Conservation (phyloP, 1,284 basidiomycete species). For the Volvariella surrecta region DNA sequence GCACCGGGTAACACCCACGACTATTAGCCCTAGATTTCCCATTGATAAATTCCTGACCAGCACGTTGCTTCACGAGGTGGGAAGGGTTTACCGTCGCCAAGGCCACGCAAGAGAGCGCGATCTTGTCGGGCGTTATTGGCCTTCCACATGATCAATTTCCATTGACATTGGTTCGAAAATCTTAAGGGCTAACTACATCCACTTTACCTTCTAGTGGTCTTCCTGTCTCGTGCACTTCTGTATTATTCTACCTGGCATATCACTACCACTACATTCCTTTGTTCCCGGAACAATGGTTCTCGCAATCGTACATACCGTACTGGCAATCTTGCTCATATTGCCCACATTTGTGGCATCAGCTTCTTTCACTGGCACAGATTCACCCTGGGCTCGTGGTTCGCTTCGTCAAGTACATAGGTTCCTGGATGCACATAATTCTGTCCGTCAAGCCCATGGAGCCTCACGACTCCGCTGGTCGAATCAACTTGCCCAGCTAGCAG, state of each 20-base stretch:
- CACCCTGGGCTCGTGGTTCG: neutral
- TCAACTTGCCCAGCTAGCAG: constrained; percentile 33
- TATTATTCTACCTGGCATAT: constrained; percentile 13
- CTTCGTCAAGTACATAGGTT: constrained; percentile 21
- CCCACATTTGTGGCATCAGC: constrained; percentile 1
- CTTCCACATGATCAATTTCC: too few relatives aligned
- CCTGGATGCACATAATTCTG: constrained; percentile 37
- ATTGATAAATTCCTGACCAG: too few relatives aligned
- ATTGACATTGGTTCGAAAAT: too few relatives aligned
- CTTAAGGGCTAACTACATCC: neutral
- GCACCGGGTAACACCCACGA: too few relatives aligned
- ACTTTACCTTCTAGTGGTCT: too few relatives aligned
- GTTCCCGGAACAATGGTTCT: neutral
- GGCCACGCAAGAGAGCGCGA: constrained; percentile 9
- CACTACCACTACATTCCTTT: constrained; percentile 24
- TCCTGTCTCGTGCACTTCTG: constrained; percentile 8
- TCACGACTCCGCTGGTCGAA: constrained; percentile 36
- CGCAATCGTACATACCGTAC: constrained; percentile 6
- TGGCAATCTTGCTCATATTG: constrained; percentile 4
- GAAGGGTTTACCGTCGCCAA: constrained; percentile 9
- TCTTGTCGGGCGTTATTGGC: too few relatives aligned
- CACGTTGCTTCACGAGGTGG: too few relatives aligned
- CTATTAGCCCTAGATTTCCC: too few relatives aligned
- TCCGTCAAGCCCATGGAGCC: constrained; percentile 34
- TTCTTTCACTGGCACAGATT: constrained; percentile 14